Percentiles rank a stretch among this genome's conserved stretches.
Evolutionary conservation across 208 protist species (phyloP).

Genomic region (Naegleria fowleri): DNA sequence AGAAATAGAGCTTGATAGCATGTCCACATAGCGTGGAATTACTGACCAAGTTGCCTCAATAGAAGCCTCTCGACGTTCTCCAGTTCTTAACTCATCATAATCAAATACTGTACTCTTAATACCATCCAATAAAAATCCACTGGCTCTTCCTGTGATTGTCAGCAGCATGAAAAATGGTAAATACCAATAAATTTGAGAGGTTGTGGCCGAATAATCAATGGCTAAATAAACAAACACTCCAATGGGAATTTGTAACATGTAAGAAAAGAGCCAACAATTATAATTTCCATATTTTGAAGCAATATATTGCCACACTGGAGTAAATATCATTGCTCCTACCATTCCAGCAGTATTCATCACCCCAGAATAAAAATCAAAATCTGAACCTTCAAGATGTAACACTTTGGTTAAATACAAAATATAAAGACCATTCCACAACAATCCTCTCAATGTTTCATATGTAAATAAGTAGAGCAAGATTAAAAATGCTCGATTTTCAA

Average conservation of each 20-base stretch:
- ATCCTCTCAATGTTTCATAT: background rate
- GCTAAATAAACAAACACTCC: background rate
- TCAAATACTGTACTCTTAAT: background rate
- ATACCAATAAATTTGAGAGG: background rate
- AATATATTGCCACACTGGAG: background rate
- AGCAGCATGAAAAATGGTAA: background rate
- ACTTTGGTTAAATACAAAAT: background rate
- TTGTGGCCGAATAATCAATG: background rate
- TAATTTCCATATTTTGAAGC: background rate
- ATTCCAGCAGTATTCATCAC: background rate
- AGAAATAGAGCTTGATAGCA: background rate
- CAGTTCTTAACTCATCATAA: slow-evolving; percentile 14
- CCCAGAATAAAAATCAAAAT: slow-evolving; percentile 7
- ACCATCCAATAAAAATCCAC: background rate
- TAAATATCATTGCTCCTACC: background rate
- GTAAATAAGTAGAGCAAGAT: background rate
- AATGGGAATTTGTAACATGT: background rate
- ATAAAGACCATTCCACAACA: slow-evolving; percentile 18
- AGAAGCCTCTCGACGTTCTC: background rate
- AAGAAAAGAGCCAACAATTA: background rate
- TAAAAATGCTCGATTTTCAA: slow-evolving; percentile 11
- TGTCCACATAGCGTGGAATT: background rate
- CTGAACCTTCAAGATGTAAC: background rate
- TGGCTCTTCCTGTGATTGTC: background rate
- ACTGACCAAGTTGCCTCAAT: background rate